These are phyloP conservation scores for Afroboletus lepidellus DNA, from an alignment of 1,284 basidiomycete genomes.

Conservation along the genomic window DNA sequence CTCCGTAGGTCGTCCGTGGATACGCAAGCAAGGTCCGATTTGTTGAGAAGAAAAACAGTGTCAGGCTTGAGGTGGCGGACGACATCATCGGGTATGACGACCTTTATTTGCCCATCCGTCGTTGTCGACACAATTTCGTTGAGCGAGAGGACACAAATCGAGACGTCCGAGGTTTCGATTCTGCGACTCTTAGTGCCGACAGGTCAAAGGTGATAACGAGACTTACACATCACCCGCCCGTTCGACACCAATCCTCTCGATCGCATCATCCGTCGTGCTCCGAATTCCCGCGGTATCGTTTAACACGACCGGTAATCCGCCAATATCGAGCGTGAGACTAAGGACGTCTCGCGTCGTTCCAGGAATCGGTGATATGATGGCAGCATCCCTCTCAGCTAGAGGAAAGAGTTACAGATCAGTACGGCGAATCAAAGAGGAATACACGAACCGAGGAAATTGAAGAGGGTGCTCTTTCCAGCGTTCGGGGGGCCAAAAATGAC, in stretches of 20 bases:
- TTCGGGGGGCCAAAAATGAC: constrained; percentile 91
- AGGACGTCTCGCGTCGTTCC: constrained; percentile 89
- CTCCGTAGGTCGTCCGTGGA: constrained; percentile 8
- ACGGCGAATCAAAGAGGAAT: not conserved
- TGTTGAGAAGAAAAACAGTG: constrained; percentile 73
- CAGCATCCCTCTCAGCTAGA: constrained; percentile 79
- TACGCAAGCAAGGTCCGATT: constrained; percentile 53
- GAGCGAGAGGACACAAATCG: constrained; percentile 76
- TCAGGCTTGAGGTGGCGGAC: constrained; percentile 47
- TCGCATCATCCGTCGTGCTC: constrained; percentile 58
- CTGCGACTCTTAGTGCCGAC: constrained; percentile 38
- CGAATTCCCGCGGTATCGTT: constrained; percentile 86
- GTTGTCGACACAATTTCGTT: constrained; percentile 42
- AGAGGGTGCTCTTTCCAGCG: constrained; percentile 82
- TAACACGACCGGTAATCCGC: constrained; percentile 76
- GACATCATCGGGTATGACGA: constrained; percentile 48
- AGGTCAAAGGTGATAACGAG: constrained; percentile 8
- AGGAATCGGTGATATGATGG: constrained; percentile 82
- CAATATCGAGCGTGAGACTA: constrained; percentile 82
- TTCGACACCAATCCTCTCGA: constrained; percentile 82
- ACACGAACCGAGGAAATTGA: constrained; percentile 75
- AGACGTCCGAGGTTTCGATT: constrained; percentile 63
- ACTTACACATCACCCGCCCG: constrained; percentile 65
- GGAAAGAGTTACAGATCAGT: not conserved
- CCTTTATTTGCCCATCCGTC: constrained; percentile 12